These are phyloP conservation scores for Sideroxylon spinosum DNA, from an alignment of 179 eudicot species.

Conservation along the genomic window DNA sequence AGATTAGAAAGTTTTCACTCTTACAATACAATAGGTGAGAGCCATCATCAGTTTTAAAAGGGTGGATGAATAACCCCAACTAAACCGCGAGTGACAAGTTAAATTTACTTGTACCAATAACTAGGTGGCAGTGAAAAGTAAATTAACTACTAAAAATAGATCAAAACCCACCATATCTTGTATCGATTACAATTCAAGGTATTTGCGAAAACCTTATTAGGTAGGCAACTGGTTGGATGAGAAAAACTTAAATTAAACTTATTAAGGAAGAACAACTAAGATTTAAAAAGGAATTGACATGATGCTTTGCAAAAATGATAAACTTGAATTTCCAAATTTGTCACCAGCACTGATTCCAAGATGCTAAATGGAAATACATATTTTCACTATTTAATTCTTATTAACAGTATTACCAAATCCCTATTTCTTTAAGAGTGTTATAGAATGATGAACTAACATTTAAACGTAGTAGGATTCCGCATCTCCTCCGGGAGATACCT, in stretches of 20 bases:
- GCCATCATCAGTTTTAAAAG: not conserved
- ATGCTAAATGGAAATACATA: not conserved
- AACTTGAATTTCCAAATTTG: not conserved
- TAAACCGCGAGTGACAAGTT: no score
- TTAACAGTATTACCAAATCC: not conserved
- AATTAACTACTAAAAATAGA: not conserved
- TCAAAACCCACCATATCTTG: not conserved
- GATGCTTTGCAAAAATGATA: not conserved
- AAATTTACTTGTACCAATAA: no score
- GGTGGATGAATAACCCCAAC: not conserved
- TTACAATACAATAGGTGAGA: not conserved
- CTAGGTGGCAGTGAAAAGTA: no score
- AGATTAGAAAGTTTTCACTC: not conserved
- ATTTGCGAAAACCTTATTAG: not conserved
- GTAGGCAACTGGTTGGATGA: not conserved
- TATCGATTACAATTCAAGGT: not conserved
- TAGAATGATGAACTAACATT: constrained; percentile 56
- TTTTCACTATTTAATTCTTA: not conserved
- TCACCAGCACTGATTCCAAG: not conserved
- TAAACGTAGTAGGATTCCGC: constrained; percentile 84
- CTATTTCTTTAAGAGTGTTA: not conserved
- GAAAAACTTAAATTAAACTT: not conserved
- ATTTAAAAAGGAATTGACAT: not conserved
- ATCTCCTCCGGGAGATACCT: constrained; percentile 96
- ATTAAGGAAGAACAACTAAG: not conserved